These are phyloP conservation scores for Rhypophila decipiens DNA, from an alignment of 495 filamentous ascomycete species.

Conservation along the genomic window DNA sequence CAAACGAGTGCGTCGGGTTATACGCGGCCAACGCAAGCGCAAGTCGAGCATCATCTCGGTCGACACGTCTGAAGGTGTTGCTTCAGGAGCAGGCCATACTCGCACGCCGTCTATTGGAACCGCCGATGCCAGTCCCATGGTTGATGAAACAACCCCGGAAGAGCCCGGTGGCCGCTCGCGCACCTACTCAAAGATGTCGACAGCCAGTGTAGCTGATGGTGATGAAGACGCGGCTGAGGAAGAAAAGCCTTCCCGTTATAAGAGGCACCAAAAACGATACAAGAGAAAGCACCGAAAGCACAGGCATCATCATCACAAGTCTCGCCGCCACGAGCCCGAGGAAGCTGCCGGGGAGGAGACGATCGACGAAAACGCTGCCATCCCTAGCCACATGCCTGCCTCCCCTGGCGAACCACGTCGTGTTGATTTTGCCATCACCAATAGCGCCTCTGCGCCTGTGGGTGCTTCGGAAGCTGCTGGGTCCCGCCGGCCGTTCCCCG, in stretches of 20 bases:
- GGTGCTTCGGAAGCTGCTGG: slow-evolving; percentile 26
- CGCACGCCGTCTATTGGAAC: slow-evolving; percentile 33
- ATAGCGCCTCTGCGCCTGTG: slow-evolving; percentile 14
- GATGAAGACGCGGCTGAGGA: slow-evolving; percentile 35
- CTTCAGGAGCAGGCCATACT: slow-evolving; percentile 15
- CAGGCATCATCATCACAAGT: slow-evolving; percentile 23
- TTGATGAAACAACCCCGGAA: slow-evolving; percentile 25
- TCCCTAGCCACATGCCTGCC: slow-evolving; percentile 3
- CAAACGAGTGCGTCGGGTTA: slow-evolving; percentile 64
- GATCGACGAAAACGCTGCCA: slow-evolving; percentile 25
- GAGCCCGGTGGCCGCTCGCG: slow-evolving; percentile 23
- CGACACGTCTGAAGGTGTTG: slow-evolving; percentile 39
- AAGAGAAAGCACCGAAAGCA: slow-evolving; percentile 30
- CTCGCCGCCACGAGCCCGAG: slow-evolving; percentile 14
- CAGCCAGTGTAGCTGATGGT: slow-evolving; percentile 4
- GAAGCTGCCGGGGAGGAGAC: slow-evolving; percentile 19
- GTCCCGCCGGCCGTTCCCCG: slow-evolving; percentile 30
- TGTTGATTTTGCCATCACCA: slow-evolving; percentile 39
- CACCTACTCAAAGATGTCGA: slow-evolving; percentile 9
- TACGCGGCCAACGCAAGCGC: slow-evolving; percentile 56
- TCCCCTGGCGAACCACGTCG: slow-evolving; percentile 32
- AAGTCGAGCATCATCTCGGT: slow-evolving; percentile 69
- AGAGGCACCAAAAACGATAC: slow-evolving; percentile 23
- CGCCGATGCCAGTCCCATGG: slow-evolving; percentile 20
- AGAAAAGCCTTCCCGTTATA: slow-evolving; percentile 25